Evolutionary conservation across 2,329 filamentous ascomycete species (phyloP), one percentile per base, ranked within the genome.

Genomic region (Arthrobotrys conoides): DNA sequence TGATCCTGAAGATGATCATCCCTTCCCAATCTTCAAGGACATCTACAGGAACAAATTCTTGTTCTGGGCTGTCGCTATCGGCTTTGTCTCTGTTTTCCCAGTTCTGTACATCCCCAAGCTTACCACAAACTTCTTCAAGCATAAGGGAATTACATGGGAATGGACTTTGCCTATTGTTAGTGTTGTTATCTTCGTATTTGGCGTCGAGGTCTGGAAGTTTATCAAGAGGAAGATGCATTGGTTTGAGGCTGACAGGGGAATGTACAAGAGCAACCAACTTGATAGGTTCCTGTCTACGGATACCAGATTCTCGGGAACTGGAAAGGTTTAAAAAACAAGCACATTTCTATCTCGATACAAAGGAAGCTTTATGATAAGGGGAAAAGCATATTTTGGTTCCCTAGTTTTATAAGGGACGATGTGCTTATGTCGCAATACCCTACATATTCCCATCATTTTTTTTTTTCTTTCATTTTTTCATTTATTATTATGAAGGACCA

Each of bases 161-260:
- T 93, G 91, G 91, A 90, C 88, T 0, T 86, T 93, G 1, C 91
- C 93, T 0, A 86, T 88, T 55, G 87, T 88, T 18, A 88, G 86
- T 38, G 86, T 90, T 0, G 83, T 88, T 0, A 83, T 88, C 8
- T 93, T 92, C 83, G 85, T 93, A 61, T 84, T 84, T 0, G 87
- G 91, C 8, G 86, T 92, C 1, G 91, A 93, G 85, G 81, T 82
- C 0, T 93, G 91, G 90, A 93, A 93, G 85, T 91, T 88, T 69
- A 84, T 85, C 14, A 93, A 93, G 86, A 86, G 91, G 24, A 48
- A 71, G 68, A 20, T 69, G 41, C 53, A 71, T 14, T 78, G 75
- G 75, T 78, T 78, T 46, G 75, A 78, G 55, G 75, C 75, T 9
- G 75, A 71, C 51, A 72, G 68, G 24, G 75, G 53, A 18, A 72